phyloP scores from a whole-genome alignment of 805 yeast species.

The Candida silvatica region DNA sequence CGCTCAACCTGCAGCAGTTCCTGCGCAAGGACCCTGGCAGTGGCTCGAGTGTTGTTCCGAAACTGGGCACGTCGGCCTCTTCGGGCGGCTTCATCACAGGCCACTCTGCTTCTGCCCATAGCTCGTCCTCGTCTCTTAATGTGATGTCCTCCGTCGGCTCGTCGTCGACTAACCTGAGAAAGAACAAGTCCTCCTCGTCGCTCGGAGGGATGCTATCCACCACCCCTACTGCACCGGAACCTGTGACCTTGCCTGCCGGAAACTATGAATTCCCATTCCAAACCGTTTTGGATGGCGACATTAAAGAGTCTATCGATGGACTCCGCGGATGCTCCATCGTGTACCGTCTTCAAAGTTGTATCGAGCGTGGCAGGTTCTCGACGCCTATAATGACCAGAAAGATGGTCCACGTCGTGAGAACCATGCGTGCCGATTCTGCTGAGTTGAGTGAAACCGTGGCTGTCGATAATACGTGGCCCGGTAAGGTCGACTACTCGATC shows the following conservation, averaged over 20 bases:
- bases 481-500: constrained; percentile 82
- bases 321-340: constrained; percentile 68
- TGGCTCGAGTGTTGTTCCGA: background rate
- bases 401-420: constrained; percentile 75
- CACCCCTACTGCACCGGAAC: constrained; percentile 2
- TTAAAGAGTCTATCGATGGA: constrained; percentile 87
- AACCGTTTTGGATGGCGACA: constrained; percentile 72
- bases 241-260: constrained; percentile 52
- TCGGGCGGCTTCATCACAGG: background rate
- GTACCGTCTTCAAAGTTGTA: constrained; percentile 67
- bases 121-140: background rate
- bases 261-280: constrained; percentile 89
- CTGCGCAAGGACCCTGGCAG: constrained; percentile 7
- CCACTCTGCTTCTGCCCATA: background rate
- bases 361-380: constrained; percentile 77
- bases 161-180: constrained; percentile 10
- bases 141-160: constrained; percentile 1
- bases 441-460: constrained; percentile 89
- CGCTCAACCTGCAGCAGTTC: constrained; percentile 42
- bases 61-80: background rate
- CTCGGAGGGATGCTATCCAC: background rate
- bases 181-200: constrained; percentile 20
- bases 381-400: constrained; percentile 56
- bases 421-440: constrained; percentile 77
- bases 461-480: constrained; percentile 93